Percentiles rank a stretch among this genome's conserved stretches.
phyloP scores from a whole-genome alignment of 164 flowering plant genomes.

The Magnolia sinica region DNA sequence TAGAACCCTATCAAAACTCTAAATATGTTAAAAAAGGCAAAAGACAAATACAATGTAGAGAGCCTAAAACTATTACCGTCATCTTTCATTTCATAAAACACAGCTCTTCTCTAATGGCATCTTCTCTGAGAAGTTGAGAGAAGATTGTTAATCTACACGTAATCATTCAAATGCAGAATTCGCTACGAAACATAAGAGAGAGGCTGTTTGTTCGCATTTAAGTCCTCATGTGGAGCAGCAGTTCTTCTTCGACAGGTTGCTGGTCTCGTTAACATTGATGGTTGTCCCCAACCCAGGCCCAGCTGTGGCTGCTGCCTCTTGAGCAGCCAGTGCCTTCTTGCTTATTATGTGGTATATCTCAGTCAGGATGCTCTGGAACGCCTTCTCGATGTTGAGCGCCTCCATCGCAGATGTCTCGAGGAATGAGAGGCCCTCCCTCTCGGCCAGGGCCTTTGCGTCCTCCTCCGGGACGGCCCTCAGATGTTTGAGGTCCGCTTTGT shows the following conservation, averaged over 20 bases:
- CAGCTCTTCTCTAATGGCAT: not conserved
- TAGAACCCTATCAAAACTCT: not conserved
- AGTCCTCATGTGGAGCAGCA: slow-evolving; percentile 55
- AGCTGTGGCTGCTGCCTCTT: slow-evolving; percentile 49
- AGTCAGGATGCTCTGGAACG: slow-evolving; percentile 68
- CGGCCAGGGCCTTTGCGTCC: slow-evolving; percentile 64
- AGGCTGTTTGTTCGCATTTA: not conserved
- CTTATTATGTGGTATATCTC: slow-evolving; percentile 77
- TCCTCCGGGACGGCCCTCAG: slow-evolving; percentile 58
- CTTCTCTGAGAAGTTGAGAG: not conserved
- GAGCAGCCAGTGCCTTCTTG: slow-evolving; percentile 81
- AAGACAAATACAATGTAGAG: not conserved
- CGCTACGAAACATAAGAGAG: not conserved
- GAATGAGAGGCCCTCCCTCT: slow-evolving; percentile 71
- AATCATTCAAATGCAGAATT: not conserved
- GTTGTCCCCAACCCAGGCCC: slow-evolving; percentile 55
- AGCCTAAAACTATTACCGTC: not conserved
- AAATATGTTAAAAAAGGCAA: not conserved
- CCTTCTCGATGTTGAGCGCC: slow-evolving; percentile 71
- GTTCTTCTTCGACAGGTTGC: slow-evolving; percentile 28
- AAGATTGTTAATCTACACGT: not conserved
- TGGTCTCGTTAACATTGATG: slow-evolving; percentile 54
- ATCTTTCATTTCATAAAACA: not conserved
- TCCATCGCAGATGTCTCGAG: slow-evolving; percentile 88
- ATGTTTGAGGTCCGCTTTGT: slow-evolving; percentile 71